These are phyloP conservation scores for Deinandra increscens DNA, from an alignment of 129 eudicot species.

Conservation along the genomic window DNA sequence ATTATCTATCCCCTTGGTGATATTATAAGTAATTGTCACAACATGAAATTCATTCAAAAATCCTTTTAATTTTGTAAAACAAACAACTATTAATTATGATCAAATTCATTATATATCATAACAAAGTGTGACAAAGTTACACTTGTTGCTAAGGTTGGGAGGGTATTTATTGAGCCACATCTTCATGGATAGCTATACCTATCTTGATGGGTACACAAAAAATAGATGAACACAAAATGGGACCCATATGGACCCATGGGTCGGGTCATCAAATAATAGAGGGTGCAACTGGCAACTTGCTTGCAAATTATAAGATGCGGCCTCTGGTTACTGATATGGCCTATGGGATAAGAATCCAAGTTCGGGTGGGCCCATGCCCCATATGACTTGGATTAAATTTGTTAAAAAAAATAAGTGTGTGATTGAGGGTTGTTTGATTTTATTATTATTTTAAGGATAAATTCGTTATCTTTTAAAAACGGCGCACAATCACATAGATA, in stretches of 20 bases:
- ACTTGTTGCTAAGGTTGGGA: too few species aligned
- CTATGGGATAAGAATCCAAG: conserved; percentile 1
- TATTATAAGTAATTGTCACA: too few species aligned
- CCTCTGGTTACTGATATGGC: neutral
- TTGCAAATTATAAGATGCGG: neutral
- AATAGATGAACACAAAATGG: neutral
- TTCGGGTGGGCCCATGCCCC: neutral
- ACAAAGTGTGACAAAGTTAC: too few species aligned
- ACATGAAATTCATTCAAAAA: too few species aligned
- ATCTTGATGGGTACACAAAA: too few species aligned
- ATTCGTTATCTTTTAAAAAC: neutral
- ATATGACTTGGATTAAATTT: neutral
- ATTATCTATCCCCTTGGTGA: too few species aligned
- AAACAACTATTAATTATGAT: too few species aligned
- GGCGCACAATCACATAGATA: too few species aligned
- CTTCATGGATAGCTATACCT: too few species aligned
- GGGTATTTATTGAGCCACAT: neutral
- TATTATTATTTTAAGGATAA: neutral
- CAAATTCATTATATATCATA: too few species aligned
- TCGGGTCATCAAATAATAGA: neutral
- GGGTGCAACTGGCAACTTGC: neutral
- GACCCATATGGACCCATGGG: neutral
- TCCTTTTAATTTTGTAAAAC: too few species aligned
- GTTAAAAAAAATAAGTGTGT: neutral
- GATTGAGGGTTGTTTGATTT: neutral